Base-by-base conservation (phyloP, 306 rosid species). In the Malus fusca region DNA sequence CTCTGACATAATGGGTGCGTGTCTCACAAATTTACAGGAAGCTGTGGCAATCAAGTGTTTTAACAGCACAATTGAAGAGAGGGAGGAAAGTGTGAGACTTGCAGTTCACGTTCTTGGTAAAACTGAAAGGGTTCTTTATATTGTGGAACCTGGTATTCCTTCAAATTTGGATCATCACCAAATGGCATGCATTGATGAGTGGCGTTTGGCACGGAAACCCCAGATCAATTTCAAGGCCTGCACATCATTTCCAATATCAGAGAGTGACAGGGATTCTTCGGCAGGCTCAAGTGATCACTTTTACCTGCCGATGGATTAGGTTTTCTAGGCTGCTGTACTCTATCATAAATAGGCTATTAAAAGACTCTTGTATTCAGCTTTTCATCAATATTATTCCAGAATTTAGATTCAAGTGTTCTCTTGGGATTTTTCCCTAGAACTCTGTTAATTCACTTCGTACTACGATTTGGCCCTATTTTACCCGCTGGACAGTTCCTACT, bases 1-100 rank as follows among this genome's bases (percentile, higher is more conserved):
- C 77, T 78, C 90, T 68, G 97, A 87, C 63, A 88, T 88, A 68
- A 31, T 90, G 69, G 87, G 98, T 8, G 94, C 97, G 31, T 94
- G 96, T 78, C 76, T 92, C 72, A 78, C 87, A 40, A 91, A 92
- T 83, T 68, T 90, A 68, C 89, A 88, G 33, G 28, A 40, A 40
- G 83, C 84, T 72, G 51, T 91, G 77, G 79, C 84, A 2, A n/a
- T 31, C 0, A 87, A 75, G 82, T 85, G 89, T 78, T 74, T 85
- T 83, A 69, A 62, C 75, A 81, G 88, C 64, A 55, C 77, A 25
- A 91, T 90, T 74, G 98, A 94, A 85, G 83, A 88, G 74, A 86
- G 97, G 79, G 95, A 87, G 76, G 88, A 79, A 19, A 81, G 84
- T 48, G 94, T 94, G 30, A 84, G 94, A 79, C 61, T 82, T 15